phyloP scores from a whole-genome alignment of 192 early-diverging fungal species.

The Podila horticola region DNA sequence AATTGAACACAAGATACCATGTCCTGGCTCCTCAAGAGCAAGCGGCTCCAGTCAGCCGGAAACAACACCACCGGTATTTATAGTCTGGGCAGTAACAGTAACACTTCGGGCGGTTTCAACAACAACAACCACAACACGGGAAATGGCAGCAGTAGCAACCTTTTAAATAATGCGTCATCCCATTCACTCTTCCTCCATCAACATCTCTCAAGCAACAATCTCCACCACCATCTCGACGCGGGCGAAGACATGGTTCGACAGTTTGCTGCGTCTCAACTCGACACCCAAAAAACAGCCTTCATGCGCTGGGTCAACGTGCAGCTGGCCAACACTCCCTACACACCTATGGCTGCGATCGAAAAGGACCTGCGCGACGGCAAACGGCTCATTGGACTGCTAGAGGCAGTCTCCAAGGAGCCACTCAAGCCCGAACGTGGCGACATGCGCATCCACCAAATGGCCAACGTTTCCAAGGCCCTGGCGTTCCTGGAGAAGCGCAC shows the following conservation, averaged over 20 bases:
- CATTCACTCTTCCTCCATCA: slow-evolving; percentile 11
- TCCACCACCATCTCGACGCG: slow-evolving; percentile 47
- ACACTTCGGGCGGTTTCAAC: slow-evolving; percentile 16
- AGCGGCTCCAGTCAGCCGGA: slow-evolving; percentile 47
- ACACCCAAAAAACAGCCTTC: slow-evolving; percentile 49
- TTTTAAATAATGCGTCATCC: slow-evolving; percentile 29
- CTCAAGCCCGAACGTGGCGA: slow-evolving; percentile 75
- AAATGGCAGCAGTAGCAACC: slow-evolving; percentile 29
- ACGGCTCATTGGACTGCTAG: slow-evolving; percentile 74
- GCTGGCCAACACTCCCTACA: slow-evolving; percentile 42
- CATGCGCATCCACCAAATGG: slow-evolving; percentile 83
- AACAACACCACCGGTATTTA: slow-evolving; percentile 39
- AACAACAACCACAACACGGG: slow-evolving; percentile 6
- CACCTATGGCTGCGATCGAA: slow-evolving; percentile 43
- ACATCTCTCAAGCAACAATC: slow-evolving; percentile 24
- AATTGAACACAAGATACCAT: slow-evolving; percentile 8
- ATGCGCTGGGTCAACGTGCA: slow-evolving; percentile 69
- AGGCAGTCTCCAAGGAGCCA: slow-evolving; percentile 77
- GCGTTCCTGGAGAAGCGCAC: slow-evolving; percentile 66
- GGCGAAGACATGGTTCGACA: slow-evolving; percentile 54
- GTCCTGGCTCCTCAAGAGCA: slow-evolving; percentile 55
- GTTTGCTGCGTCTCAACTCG: slow-evolving; percentile 43
- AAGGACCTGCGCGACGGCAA: slow-evolving; percentile 75
- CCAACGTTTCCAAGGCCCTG: slow-evolving; percentile 79
- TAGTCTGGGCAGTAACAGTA: slow-evolving; percentile 46